Base-by-base conservation (phyloP, 371 early-diverging fungal genomes). In the Mucor circinelloides region DNA sequence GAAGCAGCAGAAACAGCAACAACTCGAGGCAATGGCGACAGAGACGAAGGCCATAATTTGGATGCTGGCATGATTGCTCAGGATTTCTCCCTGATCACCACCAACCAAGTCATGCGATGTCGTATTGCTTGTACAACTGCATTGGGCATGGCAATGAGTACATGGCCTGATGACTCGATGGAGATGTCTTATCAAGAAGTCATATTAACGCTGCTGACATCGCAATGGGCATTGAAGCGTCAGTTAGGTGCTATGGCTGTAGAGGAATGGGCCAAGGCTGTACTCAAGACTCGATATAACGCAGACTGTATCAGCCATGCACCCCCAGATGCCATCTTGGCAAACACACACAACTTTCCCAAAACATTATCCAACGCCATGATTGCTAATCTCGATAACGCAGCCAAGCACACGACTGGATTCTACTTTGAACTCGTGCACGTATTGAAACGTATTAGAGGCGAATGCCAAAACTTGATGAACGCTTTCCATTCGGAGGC, bases 41-140 rank as follows among this genome's bases (percentile, higher is more conserved):
- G 38, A 8, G 56, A 70, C 40, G 81, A 75, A 9, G 50, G 82
- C 6, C 90, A 91, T 69, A 91, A 91, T 64, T 85, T 96, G 48
- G 99, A 98, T 71, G 81, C 89, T 21, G 95, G 94, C 15, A 96
- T 98, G 95, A 82, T 94, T 31, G 84, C 86, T 59, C 97, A 97
- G 71, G 99, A 98, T 67, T 77, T 97, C 56, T 91, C 94, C 0
- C 78, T 98, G 46, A 87, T 97, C 8, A 77, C 89, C 0, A 79
- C 80, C 17, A 92, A 90, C 10, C 87, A 89, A 38, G 88, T 98
- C 31, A 77, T 95, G 68, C 90, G 92, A 10, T 94, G 95, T 25
- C 90, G 97, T 36, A 71, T 96, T 25, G 86, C 88, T 0, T 92
- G 90, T 21, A 89, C 92, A 15, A 89, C 85, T 7, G 94, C 94